Evolutionary conservation across 345 rosid species (phyloP).

Genomic region (Adansonia digitata): DNA sequence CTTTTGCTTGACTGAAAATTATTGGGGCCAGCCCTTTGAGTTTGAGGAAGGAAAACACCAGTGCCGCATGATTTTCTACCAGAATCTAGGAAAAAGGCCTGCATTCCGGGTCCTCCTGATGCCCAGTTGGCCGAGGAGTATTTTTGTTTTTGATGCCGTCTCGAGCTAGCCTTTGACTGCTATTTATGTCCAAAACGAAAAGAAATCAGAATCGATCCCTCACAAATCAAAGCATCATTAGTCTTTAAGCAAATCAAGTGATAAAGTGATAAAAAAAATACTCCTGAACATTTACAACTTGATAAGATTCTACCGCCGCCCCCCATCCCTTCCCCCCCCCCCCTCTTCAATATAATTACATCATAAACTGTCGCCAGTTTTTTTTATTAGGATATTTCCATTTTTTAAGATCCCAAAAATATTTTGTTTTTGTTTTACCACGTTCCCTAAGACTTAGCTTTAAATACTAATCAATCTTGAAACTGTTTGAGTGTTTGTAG

Average conservation of each 20-base stretch:
- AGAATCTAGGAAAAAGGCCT: constrained; percentile 67
- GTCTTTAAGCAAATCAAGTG: not conserved
- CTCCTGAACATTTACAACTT: too few species aligned
- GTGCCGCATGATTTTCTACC: constrained; percentile 64
- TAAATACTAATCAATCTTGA: not conserved
- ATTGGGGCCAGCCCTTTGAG: constrained; percentile 32
- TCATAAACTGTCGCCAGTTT: too few species aligned
- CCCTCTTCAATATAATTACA: too few species aligned
- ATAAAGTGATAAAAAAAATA: too few species aligned
- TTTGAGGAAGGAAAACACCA: constrained; percentile 77
- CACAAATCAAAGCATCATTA: not conserved
- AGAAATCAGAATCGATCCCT: not conserved
- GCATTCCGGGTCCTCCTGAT: constrained; percentile 59
- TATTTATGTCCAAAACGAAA: not conserved
- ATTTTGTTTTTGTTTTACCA: not conserved
- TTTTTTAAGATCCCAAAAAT: too few species aligned
- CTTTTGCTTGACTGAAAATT: constrained; percentile 36
- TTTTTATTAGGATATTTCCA: too few species aligned
- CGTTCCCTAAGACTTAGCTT: too few species aligned
- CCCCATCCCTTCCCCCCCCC: too few species aligned
- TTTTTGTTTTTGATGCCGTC: constrained; percentile 16
- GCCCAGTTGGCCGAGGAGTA: constrained; percentile 20
- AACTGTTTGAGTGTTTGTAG: not conserved
- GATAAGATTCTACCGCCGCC: too few species aligned
- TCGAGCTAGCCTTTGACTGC: constrained; percentile 22